Evolutionary conservation across 2,329 filamentous ascomycete species (phyloP).

Genomic region (Colletotrichum chrysophilum): DNA sequence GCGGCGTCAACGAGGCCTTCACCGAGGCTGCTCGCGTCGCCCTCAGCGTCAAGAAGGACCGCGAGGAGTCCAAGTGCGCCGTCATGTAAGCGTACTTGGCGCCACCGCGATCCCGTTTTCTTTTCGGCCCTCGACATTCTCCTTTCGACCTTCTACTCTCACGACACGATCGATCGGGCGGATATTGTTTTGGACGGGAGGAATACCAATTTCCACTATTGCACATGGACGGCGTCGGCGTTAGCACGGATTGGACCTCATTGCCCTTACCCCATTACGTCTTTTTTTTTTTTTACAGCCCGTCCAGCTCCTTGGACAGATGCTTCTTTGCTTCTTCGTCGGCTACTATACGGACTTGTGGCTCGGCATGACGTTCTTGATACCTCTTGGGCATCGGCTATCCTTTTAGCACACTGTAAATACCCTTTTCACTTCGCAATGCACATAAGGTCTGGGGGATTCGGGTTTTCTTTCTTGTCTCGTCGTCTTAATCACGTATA

Average conservation of each 20-base stretch:
- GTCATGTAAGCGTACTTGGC: conserved; percentile 56
- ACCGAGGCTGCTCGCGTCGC: conserved; percentile 97
- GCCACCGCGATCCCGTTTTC: not conserved
- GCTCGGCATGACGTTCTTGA: conserved; percentile 11
- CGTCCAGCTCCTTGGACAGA: conserved; percentile 10
- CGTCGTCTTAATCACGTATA: not conserved
- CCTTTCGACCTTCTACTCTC: not conserved
- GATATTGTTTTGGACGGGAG: conserved; percentile 5
- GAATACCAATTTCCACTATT: not conserved
- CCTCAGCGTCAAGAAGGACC: conserved; percentile 72
- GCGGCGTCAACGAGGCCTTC: conserved; percentile 97
- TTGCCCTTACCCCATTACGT: conserved; percentile 1
- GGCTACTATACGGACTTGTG: conserved; percentile 3
- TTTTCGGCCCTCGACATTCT: not conserved
- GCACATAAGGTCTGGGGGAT: not conserved
- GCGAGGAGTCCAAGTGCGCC: conserved; percentile 65
- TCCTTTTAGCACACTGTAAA: conserved; percentile 15
- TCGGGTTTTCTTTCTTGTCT: not conserved
- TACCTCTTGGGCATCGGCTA: conserved; percentile 15
- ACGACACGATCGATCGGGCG: conserved; percentile 8
- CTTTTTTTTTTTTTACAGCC: conserved; percentile 18
- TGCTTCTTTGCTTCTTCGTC: not conserved
- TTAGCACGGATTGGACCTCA: conserved; percentile 13
- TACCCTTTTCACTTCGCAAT: conserved; percentile 14
- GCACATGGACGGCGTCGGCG: conserved; percentile 21